Base-by-base conservation (phyloP, 352 stramenopile genomes). In the Phytophthora macrochlamydospora region DNA sequence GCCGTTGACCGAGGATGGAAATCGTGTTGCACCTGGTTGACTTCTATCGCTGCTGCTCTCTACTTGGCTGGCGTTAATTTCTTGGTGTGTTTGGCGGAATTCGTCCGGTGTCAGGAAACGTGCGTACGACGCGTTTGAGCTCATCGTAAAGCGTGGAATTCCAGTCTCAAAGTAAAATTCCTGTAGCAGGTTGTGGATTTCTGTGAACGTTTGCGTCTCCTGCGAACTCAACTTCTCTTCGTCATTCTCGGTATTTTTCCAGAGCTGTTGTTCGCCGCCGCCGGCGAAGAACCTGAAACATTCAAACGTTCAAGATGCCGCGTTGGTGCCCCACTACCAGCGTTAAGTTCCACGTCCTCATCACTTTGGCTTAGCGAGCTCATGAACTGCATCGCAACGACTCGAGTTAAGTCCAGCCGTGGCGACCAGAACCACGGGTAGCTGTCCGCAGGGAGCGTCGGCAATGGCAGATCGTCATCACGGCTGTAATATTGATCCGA, bases 131-230 rank as follows among this genome's bases (percentile, higher is more conserved):
- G 31, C 56, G 51, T 83, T 79, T 40, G 63, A 65, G 32, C 59
- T 67, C 42, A 51, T 51, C 4, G 57, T 12, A 37, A 89, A 65
- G 7, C 76, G 78, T 13, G 82, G 79, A 45, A 91, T 78, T 7
- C 82, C 82, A 42, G 79, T 79, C 1, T 79, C 63, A 46, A 89
- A 89, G 50, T 87, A 69, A 63, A 79, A 91, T 43, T 88, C 79
- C 32, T 67, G 57, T 1, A 85, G 60, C 18, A 71, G 68, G 7
- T 61, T 18, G 40, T 76, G 59, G 40, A 84, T 64, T 56, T 77
- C 62, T 33, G 75, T 63, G 2, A 78, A 57, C 1, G 71, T 63
- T 54, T 69, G 45, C n/a, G 72, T 52, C 11, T 80, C 73, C 11
- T 67, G 28, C 4, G 44, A 11, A 30, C 28, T 69, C 44, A 69